Conservation (phyloP, 129 eudicot species). For the Tagetes erecta region DNA sequence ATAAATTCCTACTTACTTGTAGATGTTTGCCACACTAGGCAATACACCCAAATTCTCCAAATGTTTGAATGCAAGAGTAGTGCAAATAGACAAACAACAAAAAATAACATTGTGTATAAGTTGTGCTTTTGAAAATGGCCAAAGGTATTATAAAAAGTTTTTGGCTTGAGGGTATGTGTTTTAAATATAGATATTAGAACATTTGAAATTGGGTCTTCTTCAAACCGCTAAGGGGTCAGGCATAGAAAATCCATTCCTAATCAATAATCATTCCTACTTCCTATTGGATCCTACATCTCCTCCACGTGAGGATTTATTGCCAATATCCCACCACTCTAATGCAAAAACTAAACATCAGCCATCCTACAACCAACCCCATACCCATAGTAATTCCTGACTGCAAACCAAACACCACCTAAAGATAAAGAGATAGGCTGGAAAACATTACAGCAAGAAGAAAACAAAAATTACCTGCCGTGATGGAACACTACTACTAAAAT, state of each 20-base stretch:
- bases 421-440: background rate
- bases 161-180: background rate
- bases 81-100: slow-evolving; percentile 13
- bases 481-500: slow-evolving; percentile 69
- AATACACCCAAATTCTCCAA: background rate
- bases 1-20: background rate
- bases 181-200: background rate
- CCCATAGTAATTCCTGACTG: background rate
- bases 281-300: background rate
- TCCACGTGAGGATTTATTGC: background rate
- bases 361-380: background rate
- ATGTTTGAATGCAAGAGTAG: slow-evolving; percentile 6
- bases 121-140: background rate
- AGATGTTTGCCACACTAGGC: background rate
- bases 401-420: slow-evolving; percentile 10
- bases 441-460: slow-evolving; percentile 11
- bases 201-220: background rate
- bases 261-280: background rate
- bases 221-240: background rate
- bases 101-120: background rate
- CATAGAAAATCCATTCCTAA: background rate
- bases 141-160: background rate
- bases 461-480: slow-evolving; percentile 71
- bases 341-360: background rate
- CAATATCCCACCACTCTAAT: background rate